These are phyloP conservation scores for Starmerella stellata DNA, from an alignment of 805 yeast genomes.

Conservation along the genomic window DNA sequence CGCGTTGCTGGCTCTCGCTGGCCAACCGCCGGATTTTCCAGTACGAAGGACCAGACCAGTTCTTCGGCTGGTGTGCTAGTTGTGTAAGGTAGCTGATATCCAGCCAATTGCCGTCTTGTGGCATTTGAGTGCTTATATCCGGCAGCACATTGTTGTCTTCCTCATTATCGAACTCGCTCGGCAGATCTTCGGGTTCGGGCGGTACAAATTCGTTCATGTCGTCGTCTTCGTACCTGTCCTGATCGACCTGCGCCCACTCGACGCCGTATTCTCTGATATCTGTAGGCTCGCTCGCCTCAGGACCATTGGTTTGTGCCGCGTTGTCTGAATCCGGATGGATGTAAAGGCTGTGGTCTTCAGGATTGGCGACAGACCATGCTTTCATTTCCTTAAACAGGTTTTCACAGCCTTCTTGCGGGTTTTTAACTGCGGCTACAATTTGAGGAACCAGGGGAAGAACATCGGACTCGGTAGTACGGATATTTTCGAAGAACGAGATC, in stretches of 20 bases:
- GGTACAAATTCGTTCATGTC: conserved; percentile 1
- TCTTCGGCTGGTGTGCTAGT: conserved; percentile 34
- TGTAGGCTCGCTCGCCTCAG: not conserved
- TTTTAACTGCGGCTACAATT: conserved; percentile 8
- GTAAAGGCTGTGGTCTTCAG: conserved; percentile 6
- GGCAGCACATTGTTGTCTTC: conserved; percentile 1
- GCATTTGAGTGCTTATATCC: conserved; percentile 7
- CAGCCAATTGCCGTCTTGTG: conserved; percentile 13
- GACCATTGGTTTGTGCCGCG: not conserved
- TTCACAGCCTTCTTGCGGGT: conserved; percentile 14
- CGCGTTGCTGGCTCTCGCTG: not conserved
- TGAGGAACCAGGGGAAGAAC: conserved; percentile 8
- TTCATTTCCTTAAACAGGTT: conserved; percentile 10
- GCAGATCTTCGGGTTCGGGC: not conserved
- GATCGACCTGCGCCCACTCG: not conserved
- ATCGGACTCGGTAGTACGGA: conserved; percentile 12
- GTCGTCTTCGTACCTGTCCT: not conserved
- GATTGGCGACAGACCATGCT: conserved; percentile 14
- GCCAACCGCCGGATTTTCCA: conserved; percentile 57
- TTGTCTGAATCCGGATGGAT: not conserved
- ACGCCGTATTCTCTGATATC: not conserved
- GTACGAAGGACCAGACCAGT: conserved; percentile 87
- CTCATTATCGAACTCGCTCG: conserved; percentile 1
- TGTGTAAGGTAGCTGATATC: conserved; percentile 6
- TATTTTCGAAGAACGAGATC: conserved; percentile 17